phyloP scores from a whole-genome alignment of 148 eudicot species.

The Arctostaphylos glauca region DNA sequence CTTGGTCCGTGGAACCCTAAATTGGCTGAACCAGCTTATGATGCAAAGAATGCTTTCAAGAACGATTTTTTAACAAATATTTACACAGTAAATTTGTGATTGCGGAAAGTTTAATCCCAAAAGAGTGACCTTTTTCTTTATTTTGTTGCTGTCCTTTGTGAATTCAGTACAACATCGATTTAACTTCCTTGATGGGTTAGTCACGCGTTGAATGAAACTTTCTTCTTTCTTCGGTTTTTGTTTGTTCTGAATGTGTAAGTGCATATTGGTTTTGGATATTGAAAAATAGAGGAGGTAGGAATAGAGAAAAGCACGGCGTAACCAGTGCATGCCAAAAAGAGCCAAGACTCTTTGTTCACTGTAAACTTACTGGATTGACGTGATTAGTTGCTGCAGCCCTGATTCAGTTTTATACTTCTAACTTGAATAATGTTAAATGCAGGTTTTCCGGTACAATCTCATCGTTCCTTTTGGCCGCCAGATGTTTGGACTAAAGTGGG shows the following conservation, averaged over 20 bases:
- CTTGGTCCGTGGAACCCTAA: neutral
- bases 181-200: neutral
- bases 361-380: neutral
- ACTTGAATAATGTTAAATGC: constrained; percentile 14
- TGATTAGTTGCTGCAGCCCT: neutral
- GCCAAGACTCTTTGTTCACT: neutral
- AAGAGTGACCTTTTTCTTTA: neutral
- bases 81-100: neutral
- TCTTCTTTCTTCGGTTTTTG: neutral
- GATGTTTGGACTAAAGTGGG: constrained; percentile 32
- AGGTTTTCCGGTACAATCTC: constrained; percentile 85
- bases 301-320: constrained; percentile 35
- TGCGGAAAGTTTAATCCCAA: neutral
- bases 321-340: neutral
- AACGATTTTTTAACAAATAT: neutral
- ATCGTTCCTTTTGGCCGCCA: constrained; percentile 85
- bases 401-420: neutral
- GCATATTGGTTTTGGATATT: neutral
- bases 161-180: neutral
- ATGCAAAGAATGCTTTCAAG: neutral
- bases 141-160: neutral
- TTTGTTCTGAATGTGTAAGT: neutral
- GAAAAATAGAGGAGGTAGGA: neutral
- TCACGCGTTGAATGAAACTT: too few relatives aligned
- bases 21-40: neutral